Percentiles rank a stretch among this genome's conserved stretches.
These are phyloP conservation scores for Oropetium thomaeum DNA, from an alignment of 176 grass and related monocot genomes.

Conservation along the genomic window DNA sequence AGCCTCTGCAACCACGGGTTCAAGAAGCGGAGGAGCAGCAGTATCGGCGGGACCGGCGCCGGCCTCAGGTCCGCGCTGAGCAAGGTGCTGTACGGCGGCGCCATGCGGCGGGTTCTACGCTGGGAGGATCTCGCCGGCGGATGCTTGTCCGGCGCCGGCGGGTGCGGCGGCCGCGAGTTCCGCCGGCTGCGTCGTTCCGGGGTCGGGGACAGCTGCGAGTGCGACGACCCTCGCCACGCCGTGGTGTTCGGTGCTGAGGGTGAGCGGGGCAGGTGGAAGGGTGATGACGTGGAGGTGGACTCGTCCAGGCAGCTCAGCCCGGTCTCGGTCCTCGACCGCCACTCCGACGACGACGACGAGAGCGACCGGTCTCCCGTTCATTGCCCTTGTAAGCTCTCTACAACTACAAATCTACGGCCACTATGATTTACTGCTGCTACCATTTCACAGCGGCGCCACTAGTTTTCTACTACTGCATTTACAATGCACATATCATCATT, in stretches of 20 bases:
- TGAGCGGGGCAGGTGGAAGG: slow-evolving; percentile 31
- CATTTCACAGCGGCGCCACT: not conserved
- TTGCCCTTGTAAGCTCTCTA: slow-evolving; percentile 21
- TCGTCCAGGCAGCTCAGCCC: slow-evolving; percentile 79
- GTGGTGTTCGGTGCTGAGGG: slow-evolving; percentile 22
- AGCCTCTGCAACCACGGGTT: slow-evolving; percentile 54
- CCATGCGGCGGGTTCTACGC: slow-evolving; percentile 30
- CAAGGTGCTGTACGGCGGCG: slow-evolving; percentile 36
- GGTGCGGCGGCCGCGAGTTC: slow-evolving; percentile 41
- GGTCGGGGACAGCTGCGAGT: slow-evolving; percentile 36
- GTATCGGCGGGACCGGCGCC: not conserved
- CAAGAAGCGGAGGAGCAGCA: slow-evolving; percentile 30
- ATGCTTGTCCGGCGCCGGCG: slow-evolving; percentile 24
- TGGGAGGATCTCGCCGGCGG: slow-evolving; percentile 33
- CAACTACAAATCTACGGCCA: not conserved
- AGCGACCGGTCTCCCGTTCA: slow-evolving; percentile 28
- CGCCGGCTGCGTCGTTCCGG: slow-evolving; percentile 41
- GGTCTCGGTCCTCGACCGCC: slow-evolving; percentile 84
- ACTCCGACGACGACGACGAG: slow-evolving; percentile 53
- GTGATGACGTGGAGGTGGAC: slow-evolving; percentile 35
- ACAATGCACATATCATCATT: too few species aligned
- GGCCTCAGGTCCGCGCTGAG: slow-evolving; percentile 16
- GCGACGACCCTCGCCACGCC: slow-evolving; percentile 30
- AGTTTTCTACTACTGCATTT: slow-evolving; percentile 13
- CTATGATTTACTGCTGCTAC: not conserved